Percentiles rank a stretch among this genome's conserved stretches.
phyloP scores from a whole-genome alignment of 2,329 filamentous ascomycete genomes.

The Curvularia spicifera region DNA sequence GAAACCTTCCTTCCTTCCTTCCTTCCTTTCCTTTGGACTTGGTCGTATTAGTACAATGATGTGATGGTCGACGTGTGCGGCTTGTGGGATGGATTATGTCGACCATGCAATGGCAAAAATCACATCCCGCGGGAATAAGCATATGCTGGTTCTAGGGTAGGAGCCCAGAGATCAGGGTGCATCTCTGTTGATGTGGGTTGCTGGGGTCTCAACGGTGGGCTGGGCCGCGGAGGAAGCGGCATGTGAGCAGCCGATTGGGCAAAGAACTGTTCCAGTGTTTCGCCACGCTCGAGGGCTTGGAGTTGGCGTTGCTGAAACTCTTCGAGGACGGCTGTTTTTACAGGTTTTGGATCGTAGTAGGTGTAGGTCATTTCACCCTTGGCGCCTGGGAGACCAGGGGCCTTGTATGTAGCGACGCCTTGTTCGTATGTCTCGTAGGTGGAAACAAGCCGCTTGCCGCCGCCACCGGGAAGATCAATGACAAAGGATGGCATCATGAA shows the following conservation, averaged over 20 bases:
- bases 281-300: conserved; percentile 17
- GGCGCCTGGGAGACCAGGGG: conserved; percentile 59
- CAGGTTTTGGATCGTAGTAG: conserved; percentile 61
- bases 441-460: conserved; percentile 66
- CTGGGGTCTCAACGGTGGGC: background rate
- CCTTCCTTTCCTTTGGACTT: background rate
- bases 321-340: conserved; percentile 14
- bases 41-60: background rate
- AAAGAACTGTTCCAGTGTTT: conserved; percentile 20
- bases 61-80: background rate
- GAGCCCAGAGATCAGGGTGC: conserved; percentile 1
- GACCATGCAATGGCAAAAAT: background rate
- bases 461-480: conserved; percentile 68
- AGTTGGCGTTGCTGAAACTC: conserved; percentile 17
- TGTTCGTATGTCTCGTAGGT: conserved; percentile 62
- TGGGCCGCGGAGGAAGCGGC: background rate
- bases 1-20: background rate
- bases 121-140: background rate
- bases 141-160: background rate
- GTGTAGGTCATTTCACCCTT: conserved; percentile 55
- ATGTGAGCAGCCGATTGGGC: conserved; percentile 3
- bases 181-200: conserved; percentile 4
- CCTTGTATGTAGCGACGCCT: conserved; percentile 63
- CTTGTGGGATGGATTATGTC: background rate
- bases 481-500: conserved; percentile 69